phyloP scores from a whole-genome alignment of 176 grass and related monocot genomes.

The Avena sativa region DNA sequence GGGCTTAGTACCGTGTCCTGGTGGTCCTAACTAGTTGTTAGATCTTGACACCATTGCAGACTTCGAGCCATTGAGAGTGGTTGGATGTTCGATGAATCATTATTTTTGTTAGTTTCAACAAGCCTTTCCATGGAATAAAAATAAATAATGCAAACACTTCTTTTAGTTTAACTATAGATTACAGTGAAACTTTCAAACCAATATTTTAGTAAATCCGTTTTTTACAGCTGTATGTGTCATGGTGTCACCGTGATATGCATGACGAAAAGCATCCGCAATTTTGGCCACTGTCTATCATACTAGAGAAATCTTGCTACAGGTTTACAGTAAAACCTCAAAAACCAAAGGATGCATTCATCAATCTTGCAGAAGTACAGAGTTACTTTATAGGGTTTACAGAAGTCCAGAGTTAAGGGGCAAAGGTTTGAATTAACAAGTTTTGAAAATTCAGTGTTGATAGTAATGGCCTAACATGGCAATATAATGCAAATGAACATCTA shows the following conservation, averaged over 20 bases:
- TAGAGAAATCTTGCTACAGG: neutral
- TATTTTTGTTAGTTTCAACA: constrained; percentile 35
- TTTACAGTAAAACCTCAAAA: neutral
- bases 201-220: neutral
- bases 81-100: constrained; percentile 15
- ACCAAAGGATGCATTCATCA: neutral
- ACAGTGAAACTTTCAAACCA: neutral
- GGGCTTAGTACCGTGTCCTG: constrained; percentile 39
- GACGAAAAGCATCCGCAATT: neutral
- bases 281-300: neutral
- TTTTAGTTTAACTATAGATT: constrained; percentile 20
- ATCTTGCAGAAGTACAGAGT: neutral
- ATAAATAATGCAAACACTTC: constrained; percentile 1
- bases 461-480: neutral
- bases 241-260: neutral
- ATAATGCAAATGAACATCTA: neutral
- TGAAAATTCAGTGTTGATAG: constrained; percentile 19
- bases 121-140: neutral
- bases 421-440: neutral
- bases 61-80: constrained; percentile 11
- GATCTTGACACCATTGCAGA: constrained; percentile 35
- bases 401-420: neutral
- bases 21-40: constrained; percentile 41
- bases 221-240: neutral
- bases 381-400: neutral